Evolutionary conservation across 345 rosid species (phyloP).

Genomic region (Geranium rotundifolium): DNA sequence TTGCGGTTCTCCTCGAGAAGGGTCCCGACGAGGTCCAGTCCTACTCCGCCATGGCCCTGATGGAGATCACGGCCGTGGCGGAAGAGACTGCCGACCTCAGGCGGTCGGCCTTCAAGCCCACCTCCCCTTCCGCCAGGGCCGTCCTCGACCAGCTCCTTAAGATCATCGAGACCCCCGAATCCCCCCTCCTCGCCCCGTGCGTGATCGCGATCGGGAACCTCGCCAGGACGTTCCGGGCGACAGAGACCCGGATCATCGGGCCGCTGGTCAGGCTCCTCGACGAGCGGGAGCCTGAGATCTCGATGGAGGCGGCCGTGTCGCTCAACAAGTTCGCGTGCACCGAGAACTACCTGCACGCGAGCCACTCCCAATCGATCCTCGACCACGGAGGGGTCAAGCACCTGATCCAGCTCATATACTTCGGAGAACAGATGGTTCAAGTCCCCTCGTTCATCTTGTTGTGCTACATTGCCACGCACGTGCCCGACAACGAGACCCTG

Average conservation of each 20-base stretch:
- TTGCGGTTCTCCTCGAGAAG: slow-evolving; percentile 14
- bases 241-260: slow-evolving; percentile 11
- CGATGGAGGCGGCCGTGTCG: slow-evolving; percentile 10
- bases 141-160: slow-evolving; percentile 16
- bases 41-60: slow-evolving; percentile 13
- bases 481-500: slow-evolving; percentile 10
- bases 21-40: slow-evolving; percentile 11
- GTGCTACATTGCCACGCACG: slow-evolving; percentile 11
- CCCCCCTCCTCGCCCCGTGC: slow-evolving; percentile 4
- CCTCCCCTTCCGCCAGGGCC: slow-evolving; percentile 13
- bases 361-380: slow-evolving; percentile 10
- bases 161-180: slow-evolving; percentile 6
- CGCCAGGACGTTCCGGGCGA: slow-evolving; percentile 17
- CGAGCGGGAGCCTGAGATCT: slow-evolving; percentile 7
- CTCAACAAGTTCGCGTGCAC: slow-evolving; percentile 14
- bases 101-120: slow-evolving; percentile 16
- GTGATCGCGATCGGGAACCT: slow-evolving; percentile 13
- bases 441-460: slow-evolving; percentile 6
- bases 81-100: slow-evolving; percentile 13
- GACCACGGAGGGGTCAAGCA: slow-evolving; percentile 10
- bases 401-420: slow-evolving; percentile 8
- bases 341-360: slow-evolving; percentile 9
- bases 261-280: slow-evolving; percentile 13
- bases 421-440: slow-evolving; percentile 9
- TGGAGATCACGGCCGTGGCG: slow-evolving; percentile 16